A percentile compares a stretch with the other conserved stretches of the same genome.
Evolutionary conservation across 108 stramenopile genomes (phyloP).

Genomic region (Licmophora abbreviata): DNA sequence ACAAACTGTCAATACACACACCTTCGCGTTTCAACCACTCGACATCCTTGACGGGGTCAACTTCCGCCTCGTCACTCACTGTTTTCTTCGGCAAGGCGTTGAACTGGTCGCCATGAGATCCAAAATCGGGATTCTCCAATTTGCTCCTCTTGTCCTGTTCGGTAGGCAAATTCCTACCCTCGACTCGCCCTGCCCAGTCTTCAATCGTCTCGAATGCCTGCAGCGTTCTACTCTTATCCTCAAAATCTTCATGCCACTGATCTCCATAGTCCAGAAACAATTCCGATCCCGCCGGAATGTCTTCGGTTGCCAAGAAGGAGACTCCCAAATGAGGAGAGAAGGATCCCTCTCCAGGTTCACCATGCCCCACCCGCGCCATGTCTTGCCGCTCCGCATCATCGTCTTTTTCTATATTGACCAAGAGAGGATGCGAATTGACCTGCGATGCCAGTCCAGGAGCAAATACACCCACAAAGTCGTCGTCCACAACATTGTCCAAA

Average conservation of each 20-base stretch:
- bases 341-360: conserved; percentile 33
- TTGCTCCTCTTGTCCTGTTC: conserved; percentile 11
- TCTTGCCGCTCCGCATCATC: no score
- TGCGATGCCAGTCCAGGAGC: no score
- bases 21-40: conserved; percentile 46
- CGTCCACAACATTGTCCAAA: no score
- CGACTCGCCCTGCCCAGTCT: conserved; percentile 1
- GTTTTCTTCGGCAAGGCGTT: no score
- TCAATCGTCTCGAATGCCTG: conserved; percentile 13
- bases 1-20: conserved; percentile 68
- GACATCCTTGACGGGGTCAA: conserved; percentile 4
- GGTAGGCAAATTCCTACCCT: conserved; percentile 8
- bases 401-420: no score
- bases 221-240: conserved; percentile 15
- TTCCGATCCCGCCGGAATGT: conserved; percentile 43
- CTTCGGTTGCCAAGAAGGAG: conserved; percentile 1
- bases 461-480: no score
- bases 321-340: conserved; percentile 18
- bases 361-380: no score
- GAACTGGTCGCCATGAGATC: no score
- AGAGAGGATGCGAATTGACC: no score
- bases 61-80: conserved; percentile 10
- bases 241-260: conserved; percentile 30
- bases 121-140: no score
- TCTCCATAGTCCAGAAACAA: conserved; percentile 50